Evolutionary conservation across 495 filamentous ascomycete species (phyloP), one percentile per base, ranked within the genome.

Genomic region (Penicillium flavigenum): DNA sequence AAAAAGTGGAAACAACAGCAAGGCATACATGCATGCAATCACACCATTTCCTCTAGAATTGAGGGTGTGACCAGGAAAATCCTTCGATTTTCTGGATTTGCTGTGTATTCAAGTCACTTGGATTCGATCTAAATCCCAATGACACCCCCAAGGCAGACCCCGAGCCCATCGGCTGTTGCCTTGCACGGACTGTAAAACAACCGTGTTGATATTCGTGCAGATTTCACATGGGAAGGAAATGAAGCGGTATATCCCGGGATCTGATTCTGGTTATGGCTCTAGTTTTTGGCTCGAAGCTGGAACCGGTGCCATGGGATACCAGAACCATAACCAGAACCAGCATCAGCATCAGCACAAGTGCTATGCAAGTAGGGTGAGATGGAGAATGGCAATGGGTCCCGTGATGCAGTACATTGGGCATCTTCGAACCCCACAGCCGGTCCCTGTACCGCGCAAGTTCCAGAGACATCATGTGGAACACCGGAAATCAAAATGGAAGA

Each of bases 11-110:
- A 44, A 48, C 27, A 32, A 47, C 24, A 16, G 51, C 51, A 31
- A 44, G 52, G 51, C 29, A 32, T 45, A 51, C 34, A 42, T 42
- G 50, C 50, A 52, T 52, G 41, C 50, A 36, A 22, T 24, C 50
- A 42, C 50, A 39, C n/a, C 50, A 22, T 17, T 24, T 27, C 9
- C 24, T 41, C 32, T 47, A 55, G 31, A 22, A 47, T 22, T 16
- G 20, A 17, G 29, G 43, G 32, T 24, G 42, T 55, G 43, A 47
- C 22, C 53, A 47, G 16, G 42, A 55, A 32, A 12, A 34, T 16
- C 29, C 19, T 54, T 36, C 20, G 16, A 55, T 47, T 41, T 55
- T 44, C 53, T 55, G 44, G 17, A 52, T 19, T 31, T 47, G 16
- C n/a, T 8, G 6, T 47, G 3, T n/a, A 17, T 19, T 14, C n/a